These are phyloP conservation scores for Gilbertella persicaria DNA, from an alignment of 371 early-diverging fungal species.

Conservation along the genomic window DNA sequence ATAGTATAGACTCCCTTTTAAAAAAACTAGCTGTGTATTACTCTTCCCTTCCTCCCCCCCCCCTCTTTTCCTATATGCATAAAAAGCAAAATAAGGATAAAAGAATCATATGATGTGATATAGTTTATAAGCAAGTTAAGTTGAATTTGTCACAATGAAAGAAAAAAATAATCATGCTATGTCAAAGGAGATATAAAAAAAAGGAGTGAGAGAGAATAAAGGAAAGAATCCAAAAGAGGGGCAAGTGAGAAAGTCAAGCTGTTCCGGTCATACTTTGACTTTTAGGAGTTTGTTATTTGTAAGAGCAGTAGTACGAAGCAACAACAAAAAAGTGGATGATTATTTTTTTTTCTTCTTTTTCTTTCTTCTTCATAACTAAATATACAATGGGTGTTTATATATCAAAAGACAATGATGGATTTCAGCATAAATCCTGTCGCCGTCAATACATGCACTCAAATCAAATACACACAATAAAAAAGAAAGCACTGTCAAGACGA, in stretches of 20 bases:
- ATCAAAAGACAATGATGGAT: conserved; percentile 7
- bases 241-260: neutral
- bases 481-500: neutral
- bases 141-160: neutral
- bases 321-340: neutral
- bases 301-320: neutral
- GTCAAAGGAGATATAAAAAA: neutral
- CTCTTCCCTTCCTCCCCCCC: too few relatives aligned
- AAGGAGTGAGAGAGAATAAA: neutral
- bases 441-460: neutral
- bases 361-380: conserved; percentile 1
- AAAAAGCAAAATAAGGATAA: neutral
- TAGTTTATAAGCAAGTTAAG: neutral
- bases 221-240: too few relatives aligned
- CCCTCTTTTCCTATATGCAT: too few relatives aligned
- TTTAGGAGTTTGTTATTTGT: conserved; percentile 6
- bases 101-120: neutral
- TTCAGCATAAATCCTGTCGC: neutral
- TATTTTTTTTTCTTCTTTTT: conserved; percentile 8
- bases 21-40: too few relatives aligned
- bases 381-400: conserved; percentile 16
- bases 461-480: neutral
- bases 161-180: neutral
- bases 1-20: too few relatives aligned
- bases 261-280: neutral